Percentiles rank a stretch among this genome's conserved stretches.
phyloP scores from a whole-genome alignment of 768 basidiomycete species.

The Amanita exitialis region DNA sequence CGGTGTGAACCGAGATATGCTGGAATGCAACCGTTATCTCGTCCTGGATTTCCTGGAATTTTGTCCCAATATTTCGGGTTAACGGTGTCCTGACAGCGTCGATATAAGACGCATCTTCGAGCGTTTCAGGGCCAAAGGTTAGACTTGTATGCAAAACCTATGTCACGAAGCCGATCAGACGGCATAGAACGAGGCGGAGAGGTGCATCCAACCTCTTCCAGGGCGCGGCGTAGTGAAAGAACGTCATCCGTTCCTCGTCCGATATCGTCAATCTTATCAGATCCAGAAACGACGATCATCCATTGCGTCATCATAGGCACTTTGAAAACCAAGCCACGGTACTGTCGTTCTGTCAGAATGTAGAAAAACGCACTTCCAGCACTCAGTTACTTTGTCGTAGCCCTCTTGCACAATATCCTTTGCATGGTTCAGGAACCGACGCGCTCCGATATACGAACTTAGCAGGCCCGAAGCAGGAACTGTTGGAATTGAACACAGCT shows the following conservation, averaged over 20 bases:
- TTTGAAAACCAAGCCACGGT: constrained; percentile 25
- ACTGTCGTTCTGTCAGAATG: constrained; percentile 8
- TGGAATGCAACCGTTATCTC: constrained; percentile 16
- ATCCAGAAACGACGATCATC: constrained; percentile 32
- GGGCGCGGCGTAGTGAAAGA: constrained; percentile 29
- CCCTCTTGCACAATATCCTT: constrained; percentile 21
- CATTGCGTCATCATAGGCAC: constrained; percentile 33
- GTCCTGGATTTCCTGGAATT: constrained; percentile 16
- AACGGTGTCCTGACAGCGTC: constrained; percentile 16
- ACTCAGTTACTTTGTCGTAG: constrained; percentile 16
- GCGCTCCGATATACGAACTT: constrained; percentile 17
- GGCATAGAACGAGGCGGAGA: neutral
- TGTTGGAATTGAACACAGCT: neutral
- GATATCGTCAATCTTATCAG: constrained; percentile 31
- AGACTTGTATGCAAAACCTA: constrained; percentile 24
- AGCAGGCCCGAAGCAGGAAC: constrained; percentile 6
- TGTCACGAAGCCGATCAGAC: neutral
- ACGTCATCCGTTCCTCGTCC: constrained; percentile 34
- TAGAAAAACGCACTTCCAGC: neutral
- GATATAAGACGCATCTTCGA: constrained; percentile 10
- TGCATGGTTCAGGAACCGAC: constrained; percentile 16
- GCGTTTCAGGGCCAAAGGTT: constrained; percentile 20
- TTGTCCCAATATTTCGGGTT: constrained; percentile 17
- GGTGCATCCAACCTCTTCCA: constrained; percentile 12
- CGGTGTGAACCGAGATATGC: constrained; percentile 4